These are phyloP conservation scores for Mortierella sp. DNA, from an alignment of 371 early-diverging fungal genomes.

Conservation along the genomic window DNA sequence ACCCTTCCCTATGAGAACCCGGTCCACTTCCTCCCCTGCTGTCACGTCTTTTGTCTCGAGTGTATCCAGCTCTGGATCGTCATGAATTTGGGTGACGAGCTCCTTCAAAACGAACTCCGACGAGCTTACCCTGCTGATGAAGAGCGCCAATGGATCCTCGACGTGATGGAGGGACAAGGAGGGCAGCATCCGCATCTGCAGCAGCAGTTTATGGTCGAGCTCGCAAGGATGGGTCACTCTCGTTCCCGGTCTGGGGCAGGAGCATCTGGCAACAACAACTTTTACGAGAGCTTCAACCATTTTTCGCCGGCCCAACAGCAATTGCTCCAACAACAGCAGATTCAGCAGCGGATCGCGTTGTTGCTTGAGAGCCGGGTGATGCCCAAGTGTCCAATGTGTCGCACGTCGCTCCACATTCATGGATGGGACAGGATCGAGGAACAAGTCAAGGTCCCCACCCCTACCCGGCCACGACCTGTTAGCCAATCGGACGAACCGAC, in stretches of 20 bases:
- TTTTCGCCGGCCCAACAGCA: conserved; percentile 32
- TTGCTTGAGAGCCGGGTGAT: conserved; percentile 45
- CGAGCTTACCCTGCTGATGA: conserved; percentile 45
- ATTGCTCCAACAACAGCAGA: conserved; percentile 35
- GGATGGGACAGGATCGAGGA: conserved; percentile 56
- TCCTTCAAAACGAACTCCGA: conserved; percentile 52
- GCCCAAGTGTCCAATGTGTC: conserved; percentile 59
- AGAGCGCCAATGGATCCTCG: conserved; percentile 15
- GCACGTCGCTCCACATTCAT: conserved; percentile 46
- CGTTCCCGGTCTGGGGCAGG: conserved; percentile 20
- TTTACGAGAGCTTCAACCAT: conserved; percentile 33
- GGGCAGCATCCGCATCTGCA: conserved; percentile 19
- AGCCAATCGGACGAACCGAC: background rate
- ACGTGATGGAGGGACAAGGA: conserved; percentile 3
- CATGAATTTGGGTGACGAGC: conserved; percentile 49
- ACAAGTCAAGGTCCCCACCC: conserved; percentile 43
- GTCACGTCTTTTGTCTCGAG: conserved; percentile 72
- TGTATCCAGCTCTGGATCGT: conserved; percentile 75
- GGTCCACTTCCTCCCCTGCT: conserved; percentile 70
- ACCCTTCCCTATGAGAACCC: conserved; percentile 64
- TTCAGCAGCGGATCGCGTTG: conserved; percentile 42
- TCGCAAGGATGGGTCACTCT: conserved; percentile 44
- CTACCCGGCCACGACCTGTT: conserved; percentile 25
- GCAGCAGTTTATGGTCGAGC: conserved; percentile 43
- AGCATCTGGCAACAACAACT: background rate